phyloP scores from a whole-genome alignment of 2,329 filamentous ascomycete species.

The Pseudophaeomoniella oleicola region DNA sequence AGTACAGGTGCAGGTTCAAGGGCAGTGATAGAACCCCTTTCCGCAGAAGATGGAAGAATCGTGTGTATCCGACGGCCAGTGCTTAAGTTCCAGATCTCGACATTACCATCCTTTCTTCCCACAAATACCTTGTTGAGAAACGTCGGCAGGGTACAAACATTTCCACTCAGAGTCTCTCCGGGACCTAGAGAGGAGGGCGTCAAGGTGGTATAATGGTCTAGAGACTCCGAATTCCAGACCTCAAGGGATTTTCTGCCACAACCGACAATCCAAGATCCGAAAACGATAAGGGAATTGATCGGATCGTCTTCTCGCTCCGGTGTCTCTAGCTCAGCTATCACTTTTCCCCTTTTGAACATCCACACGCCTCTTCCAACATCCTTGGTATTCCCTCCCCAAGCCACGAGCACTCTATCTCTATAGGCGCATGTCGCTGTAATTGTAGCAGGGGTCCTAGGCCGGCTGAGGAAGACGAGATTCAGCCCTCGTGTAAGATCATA shows the following conservation, averaged over 20 bases:
- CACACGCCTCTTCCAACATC: conserved; percentile 56
- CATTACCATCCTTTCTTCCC: conserved; percentile 70
- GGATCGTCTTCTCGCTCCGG: conserved; percentile 48
- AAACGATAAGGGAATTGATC: conserved; percentile 63
- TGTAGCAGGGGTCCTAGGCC: conserved; percentile 69
- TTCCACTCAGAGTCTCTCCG: conserved; percentile 58
- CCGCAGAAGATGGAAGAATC: conserved; percentile 58
- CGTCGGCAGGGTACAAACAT: conserved; percentile 78
- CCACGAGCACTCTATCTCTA: conserved; percentile 77
- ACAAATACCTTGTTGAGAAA: conserved; percentile 93
- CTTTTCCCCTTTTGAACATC: conserved; percentile 85
- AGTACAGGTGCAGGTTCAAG: conserved; percentile 72
- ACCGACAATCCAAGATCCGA: conserved; percentile 83
- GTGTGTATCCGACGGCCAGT: conserved; percentile 85
- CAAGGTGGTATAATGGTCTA: conserved; percentile 84
- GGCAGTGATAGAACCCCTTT: conserved; percentile 71
- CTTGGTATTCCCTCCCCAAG: conserved; percentile 53
- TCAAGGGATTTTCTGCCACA: conserved; percentile 63
- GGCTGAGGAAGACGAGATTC: conserved; percentile 83
- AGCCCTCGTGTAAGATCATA: conserved; percentile 86
- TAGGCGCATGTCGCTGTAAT: conserved; percentile 82
- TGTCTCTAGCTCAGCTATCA: conserved; percentile 57
- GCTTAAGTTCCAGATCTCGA: conserved; percentile 96
- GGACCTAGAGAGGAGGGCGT: conserved; percentile 41
- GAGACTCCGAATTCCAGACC: conserved; percentile 71